Percentiles rank a stretch among this genome's conserved stretches.
These are phyloP conservation scores for Solanum gracilifrons DNA, from an alignment of 257 asterid genomes.

Conservation along the genomic window DNA sequence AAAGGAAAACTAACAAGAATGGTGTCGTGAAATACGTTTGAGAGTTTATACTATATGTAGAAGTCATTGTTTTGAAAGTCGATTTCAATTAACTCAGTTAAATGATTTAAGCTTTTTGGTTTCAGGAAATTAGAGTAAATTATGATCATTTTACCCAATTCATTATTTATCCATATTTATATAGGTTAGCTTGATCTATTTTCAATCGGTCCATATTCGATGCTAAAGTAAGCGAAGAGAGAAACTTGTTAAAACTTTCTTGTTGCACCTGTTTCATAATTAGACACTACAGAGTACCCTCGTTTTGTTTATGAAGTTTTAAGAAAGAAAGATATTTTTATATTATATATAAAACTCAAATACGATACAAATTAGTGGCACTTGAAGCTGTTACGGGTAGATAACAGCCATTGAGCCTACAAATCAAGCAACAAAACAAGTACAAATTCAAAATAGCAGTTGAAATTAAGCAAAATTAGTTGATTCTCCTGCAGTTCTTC, in stretches of 20 bases:
- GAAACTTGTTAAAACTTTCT: background rate
- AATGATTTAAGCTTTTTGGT: background rate
- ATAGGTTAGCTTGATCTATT: background rate
- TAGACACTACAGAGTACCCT: background rate
- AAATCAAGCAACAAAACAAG: background rate
- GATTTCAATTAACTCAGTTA: background rate
- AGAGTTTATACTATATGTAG: background rate
- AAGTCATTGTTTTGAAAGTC: background rate
- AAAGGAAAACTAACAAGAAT: background rate
- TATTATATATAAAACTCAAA: background rate
- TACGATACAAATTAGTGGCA: background rate
- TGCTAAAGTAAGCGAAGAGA: background rate
- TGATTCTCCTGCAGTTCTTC: constrained; percentile 62
- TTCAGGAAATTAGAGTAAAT: background rate
- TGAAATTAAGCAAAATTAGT: constrained; percentile 4
- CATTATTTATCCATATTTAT: background rate
- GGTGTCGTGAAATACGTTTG: background rate
- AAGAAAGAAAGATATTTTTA: background rate
- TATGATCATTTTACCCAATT: background rate
- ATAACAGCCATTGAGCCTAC: background rate
- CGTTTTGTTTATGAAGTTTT: background rate
- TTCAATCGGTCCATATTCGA: background rate
- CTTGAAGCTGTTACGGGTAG: background rate
- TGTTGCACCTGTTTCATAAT: background rate
- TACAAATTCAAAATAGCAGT: background rate